These are phyloP conservation scores for Fragaria vesca DNA, from an alignment of 306 rosid genomes.

Conservation along the genomic window DNA sequence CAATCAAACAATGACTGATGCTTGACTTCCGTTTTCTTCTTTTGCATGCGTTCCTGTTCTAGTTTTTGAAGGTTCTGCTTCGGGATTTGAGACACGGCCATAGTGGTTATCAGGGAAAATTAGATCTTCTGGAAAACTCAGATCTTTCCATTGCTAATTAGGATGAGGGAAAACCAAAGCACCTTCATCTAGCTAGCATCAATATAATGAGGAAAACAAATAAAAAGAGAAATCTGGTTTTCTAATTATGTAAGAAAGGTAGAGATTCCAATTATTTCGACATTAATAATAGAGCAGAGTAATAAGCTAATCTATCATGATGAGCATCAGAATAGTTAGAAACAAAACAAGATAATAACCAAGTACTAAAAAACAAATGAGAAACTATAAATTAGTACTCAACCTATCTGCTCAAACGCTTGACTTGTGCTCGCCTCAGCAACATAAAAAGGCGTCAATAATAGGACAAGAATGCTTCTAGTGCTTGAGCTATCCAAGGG, in stretches of 20 bases:
- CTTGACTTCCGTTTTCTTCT: conserved; percentile 1
- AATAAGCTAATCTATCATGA: neutral
- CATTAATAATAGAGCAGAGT: neutral
- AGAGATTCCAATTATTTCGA: neutral
- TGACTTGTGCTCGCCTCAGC: neutral
- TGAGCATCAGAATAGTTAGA: neutral
- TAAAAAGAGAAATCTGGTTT: neutral
- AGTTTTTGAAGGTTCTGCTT: conserved; percentile 9
- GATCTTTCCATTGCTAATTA: neutral
- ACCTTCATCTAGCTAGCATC: neutral
- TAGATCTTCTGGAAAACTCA: conserved; percentile 5
- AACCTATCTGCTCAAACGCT: neutral
- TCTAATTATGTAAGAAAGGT: neutral
- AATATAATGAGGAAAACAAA: neutral
- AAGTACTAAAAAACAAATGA: neutral
- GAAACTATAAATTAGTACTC: neutral
- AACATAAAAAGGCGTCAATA: neutral
- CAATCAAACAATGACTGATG: neutral
- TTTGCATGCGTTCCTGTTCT: neutral
- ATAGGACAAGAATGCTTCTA: neutral
- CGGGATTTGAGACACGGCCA: conserved; percentile 15
- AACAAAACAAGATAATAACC: neutral
- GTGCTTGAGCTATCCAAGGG: conserved; percentile 1
- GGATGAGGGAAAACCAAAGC: neutral
- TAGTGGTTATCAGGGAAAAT: neutral